phyloP scores from a whole-genome alignment of 192 early-diverging fungal species.

The Entomortierella parvispora region DNA sequence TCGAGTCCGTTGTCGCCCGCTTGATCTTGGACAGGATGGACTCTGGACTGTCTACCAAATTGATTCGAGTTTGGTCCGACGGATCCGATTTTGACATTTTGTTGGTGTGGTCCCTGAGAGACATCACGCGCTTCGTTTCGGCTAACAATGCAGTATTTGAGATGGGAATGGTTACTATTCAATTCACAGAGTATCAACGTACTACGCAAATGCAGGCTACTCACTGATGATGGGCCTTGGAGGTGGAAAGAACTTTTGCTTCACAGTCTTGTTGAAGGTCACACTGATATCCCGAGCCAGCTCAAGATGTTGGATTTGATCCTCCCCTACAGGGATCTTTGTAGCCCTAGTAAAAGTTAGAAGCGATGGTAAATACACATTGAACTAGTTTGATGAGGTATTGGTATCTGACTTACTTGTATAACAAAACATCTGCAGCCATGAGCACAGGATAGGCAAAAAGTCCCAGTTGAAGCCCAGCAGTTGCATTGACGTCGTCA shows the following conservation, averaged over 20 bases:
- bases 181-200: too few species aligned
- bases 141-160: too few species aligned
- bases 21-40: conserved; percentile 75
- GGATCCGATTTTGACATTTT: conserved; percentile 95
- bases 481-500: conserved; percentile 54
- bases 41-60: conserved; percentile 75
- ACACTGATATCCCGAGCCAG: conserved; percentile 81
- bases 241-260: conserved; percentile 70
- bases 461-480: conserved; percentile 75
- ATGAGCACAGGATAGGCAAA: conserved; percentile 93
- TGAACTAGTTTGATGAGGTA: neutral
- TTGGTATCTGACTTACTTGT: conserved; percentile 60
- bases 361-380: too few species aligned
- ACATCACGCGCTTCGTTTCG: conserved; percentile 85
- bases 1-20: conserved; percentile 75
- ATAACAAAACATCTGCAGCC: conserved; percentile 92
- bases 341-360: too few species aligned
- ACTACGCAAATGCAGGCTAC: too few species aligned
- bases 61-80: conserved; percentile 76
- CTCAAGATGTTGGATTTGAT: conserved; percentile 93
- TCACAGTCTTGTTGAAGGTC: conserved; percentile 80
- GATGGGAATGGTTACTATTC: too few species aligned
- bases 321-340: conserved; percentile 92
- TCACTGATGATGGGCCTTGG: conserved; percentile 73
- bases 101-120: conserved; percentile 73